Evolutionary conservation across 169 alveolate species (phyloP), one percentile per base, ranked within the genome.

Genomic region (Plasmodium gonderi): DNA sequence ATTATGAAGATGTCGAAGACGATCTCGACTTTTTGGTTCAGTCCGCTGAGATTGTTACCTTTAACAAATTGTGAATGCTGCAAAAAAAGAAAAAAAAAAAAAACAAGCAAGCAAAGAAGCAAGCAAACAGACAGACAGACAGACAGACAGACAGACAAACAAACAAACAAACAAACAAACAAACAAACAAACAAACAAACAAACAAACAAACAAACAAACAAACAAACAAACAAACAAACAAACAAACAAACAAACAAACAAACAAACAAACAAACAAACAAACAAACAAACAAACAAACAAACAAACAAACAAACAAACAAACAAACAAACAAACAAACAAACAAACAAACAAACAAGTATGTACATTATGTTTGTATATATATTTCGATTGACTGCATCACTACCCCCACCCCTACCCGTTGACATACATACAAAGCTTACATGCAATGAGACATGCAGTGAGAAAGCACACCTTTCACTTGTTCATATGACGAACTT

Each of bases 41-140:
- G 81, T 95, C 98, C 26, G 98, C 98, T 72, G 96, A 95, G 76
- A 96, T 96, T 64, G 97, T 95, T 33, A 91, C 97, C 45, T 96
- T 96, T 94, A 96, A 96, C 92, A 96, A 96, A 93, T 95, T 96
- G 45, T 96, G 91, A 96, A 36, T 8, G 33, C 5, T n/a, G 14
- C 14, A 14, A 64, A 64, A 64, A 64, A 64, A 64, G 20, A 64
- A 64, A 3, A 64, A 0, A 23, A 64, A 14, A 64, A n/a, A 1
- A 60, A 3, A 64, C 14, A 14, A 64, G 75, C 36, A 23, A 4
- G 29, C 14, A 64, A 20, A 76, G n/a, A n/a, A n/a, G n/a, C n/a
- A n/a, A n/a, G n/a, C n/a, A n/a, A n/a, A n/a, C n/a, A n/a, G n/a
- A n/a, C n/a, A n/a, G n/a, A n/a, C n/a, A n/a, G n/a, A n/a, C n/a